Base-by-base conservation (phyloP, 1,284 basidiomycete genomes). In the Heterobasidion annosum region DNA sequence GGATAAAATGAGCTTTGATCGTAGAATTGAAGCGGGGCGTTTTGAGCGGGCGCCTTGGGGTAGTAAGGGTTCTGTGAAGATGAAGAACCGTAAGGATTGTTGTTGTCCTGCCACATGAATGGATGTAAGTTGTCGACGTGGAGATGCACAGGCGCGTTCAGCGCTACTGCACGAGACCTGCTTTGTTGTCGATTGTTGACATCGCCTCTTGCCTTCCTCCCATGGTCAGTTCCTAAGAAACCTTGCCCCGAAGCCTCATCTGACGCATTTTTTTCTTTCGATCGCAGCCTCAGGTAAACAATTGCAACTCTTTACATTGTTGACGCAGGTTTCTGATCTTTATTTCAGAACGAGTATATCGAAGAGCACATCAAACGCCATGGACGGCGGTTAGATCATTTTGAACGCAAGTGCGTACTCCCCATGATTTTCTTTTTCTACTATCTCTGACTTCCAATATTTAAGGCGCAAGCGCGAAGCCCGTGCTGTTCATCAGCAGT, bases 391-490 rank as follows among this genome's bases (percentile, higher is more conserved):
- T 74, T 93, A 76, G 89, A 93, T 75, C 83, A 91, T 68, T 90
- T 82, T 67, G 91, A 93, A 73, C 78, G 81, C 64, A 91, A 84
- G 91, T 92, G 65, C 61, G 86, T 69, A 9, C 47, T 34, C 25
- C 35, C 10, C 35, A 18, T 9, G 46, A 48, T 34, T 53, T 57
- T 51, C 50, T 45, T 35, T 43, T 49, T 44, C 8, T 50, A 15
- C 47, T 13, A 37, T 9, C 18, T 35, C 58, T 35, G 51, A 52
- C 58, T 48, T 56, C 34, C 25, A 25, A 25, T 52, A 50, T 25
- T 51, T 3, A 62, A 97, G 94, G 73, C 94, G 97, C 54, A 99
- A 99, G 76, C 81, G 85, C 56, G 88, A 91, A 63, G 97, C 97
- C 56, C 89, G 97, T 68, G 81, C 83, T 53, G 90, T 78, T n/a